Evolutionary conservation across 202 grass and related monocot genomes (phyloP).

Genomic region (Miscanthus sacchariflorus): DNA sequence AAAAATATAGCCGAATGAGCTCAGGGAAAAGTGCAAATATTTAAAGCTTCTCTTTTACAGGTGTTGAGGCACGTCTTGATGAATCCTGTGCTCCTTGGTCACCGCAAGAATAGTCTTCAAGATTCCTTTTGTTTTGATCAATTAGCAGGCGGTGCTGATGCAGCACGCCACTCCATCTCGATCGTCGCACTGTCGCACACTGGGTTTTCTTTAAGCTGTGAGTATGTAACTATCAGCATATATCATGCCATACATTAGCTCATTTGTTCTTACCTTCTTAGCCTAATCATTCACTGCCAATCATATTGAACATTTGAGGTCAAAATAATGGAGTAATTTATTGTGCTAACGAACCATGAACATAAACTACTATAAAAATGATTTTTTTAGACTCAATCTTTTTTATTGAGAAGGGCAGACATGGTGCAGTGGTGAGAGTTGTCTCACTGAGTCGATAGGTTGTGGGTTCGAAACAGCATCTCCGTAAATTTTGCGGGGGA

Average conservation of each 20-base stretch:
- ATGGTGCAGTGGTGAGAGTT: too few relatives aligned
- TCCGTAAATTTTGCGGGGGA: too few relatives aligned
- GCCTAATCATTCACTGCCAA: neutral
- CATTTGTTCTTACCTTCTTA: neutral
- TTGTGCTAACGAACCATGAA: conserved; percentile 10
- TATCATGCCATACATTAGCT: neutral
- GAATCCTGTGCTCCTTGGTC: conserved; percentile 27
- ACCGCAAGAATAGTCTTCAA: conserved; percentile 28
- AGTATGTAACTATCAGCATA: neutral
- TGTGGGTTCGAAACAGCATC: too few relatives aligned
- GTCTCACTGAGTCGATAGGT: too few relatives aligned
- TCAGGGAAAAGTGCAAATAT: neutral
- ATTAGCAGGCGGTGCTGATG: conserved; percentile 27
- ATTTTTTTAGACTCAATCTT: neutral
- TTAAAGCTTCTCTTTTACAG: neutral
- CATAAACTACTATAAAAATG: neutral
- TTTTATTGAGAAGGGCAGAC: too few relatives aligned
- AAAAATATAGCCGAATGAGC: neutral
- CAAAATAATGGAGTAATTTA: conserved; percentile 26
- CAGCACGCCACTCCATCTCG: neutral
- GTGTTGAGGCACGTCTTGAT: neutral
- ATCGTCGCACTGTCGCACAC: neutral
- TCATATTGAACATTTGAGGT: neutral
- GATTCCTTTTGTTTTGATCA: conserved; percentile 8
- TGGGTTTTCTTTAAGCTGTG: neutral